A percentile compares a stretch with the other conserved stretches of the same genome.
Evolutionary conservation across 345 rosid species (phyloP).

Genomic region (Orychophragmus violaceus): DNA sequence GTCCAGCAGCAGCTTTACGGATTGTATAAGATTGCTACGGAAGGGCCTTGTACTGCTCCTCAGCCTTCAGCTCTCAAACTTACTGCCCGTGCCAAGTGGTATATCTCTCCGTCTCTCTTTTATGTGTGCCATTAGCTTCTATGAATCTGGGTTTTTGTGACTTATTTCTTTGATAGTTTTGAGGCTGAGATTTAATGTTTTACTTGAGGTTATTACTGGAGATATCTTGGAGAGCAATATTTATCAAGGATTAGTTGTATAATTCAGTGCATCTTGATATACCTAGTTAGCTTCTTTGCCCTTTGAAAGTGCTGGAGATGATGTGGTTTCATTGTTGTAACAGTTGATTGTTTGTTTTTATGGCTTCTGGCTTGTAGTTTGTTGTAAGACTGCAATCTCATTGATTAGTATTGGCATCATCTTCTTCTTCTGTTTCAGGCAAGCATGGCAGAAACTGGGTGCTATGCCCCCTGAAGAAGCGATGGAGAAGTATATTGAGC

Average conservation of each 20-base stretch:
- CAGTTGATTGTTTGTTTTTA: not conserved
- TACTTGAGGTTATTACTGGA: not conserved
- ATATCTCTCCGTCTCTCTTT: conserved; percentile 8
- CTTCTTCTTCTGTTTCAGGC: conserved; percentile 42
- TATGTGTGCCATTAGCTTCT: not conserved
- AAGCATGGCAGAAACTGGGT: conserved; percentile 94
- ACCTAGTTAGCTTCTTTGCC: not conserved
- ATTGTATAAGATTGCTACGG: conserved; percentile 78
- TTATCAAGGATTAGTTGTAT: not conserved
- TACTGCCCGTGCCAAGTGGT: conserved; percentile 96
- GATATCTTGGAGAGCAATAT: too few relatives aligned
- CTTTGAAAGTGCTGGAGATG: not conserved
- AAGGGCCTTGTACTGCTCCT: conserved; percentile 83
- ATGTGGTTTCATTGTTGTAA: not conserved
- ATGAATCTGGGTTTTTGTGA: too few relatives aligned
- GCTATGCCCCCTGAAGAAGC: conserved; percentile 97
- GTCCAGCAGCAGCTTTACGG: conserved; percentile 78
- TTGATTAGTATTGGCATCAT: not conserved
- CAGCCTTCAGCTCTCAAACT: conserved; percentile 87
- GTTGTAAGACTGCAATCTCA: not conserved
- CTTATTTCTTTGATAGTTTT: not conserved
- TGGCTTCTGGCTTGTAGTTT: not conserved
- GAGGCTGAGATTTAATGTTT: not conserved
- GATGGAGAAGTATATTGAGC: conserved; percentile 78
- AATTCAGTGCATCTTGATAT: not conserved